These are phyloP conservation scores for Gyromitra esculenta DNA, from an alignment of 2,329 filamentous ascomycete genomes.

Conservation along the genomic window DNA sequence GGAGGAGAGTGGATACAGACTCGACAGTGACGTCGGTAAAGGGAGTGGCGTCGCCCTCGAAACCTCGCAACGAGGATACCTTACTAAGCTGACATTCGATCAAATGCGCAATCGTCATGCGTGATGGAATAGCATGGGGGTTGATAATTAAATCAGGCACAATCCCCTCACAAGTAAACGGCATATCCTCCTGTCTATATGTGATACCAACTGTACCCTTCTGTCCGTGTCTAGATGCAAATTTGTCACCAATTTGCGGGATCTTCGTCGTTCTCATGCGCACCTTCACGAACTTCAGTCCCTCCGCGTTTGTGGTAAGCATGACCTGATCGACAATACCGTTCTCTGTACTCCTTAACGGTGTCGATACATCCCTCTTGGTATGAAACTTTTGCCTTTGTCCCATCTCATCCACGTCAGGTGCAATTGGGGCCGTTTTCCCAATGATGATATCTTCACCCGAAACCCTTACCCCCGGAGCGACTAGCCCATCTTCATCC, in stretches of 20 bases:
- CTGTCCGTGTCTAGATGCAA: slow-evolving; percentile 97
- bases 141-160: slow-evolving; percentile 98
- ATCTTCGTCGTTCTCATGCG: slow-evolving; percentile 97
- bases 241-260: slow-evolving; percentile 98
- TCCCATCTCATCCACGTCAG: slow-evolving; percentile 91
- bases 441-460: slow-evolving; percentile 99
- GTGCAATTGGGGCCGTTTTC: slow-evolving; percentile 93
- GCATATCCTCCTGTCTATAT: slow-evolving; percentile 98
- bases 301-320: slow-evolving; percentile 92
- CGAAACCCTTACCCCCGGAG: slow-evolving; percentile 90
- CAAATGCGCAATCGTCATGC: slow-evolving; percentile 99
- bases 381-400: slow-evolving; percentile 89
- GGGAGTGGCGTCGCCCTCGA: slow-evolving; percentile 95
- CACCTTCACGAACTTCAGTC: slow-evolving; percentile 95
- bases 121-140: slow-evolving; percentile 97
- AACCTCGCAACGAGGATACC: slow-evolving; percentile 89
- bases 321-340: slow-evolving; percentile 95
- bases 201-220: slow-evolving; percentile 99
- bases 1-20: slow-evolving; percentile 84
- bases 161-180: slow-evolving; percentile 90
- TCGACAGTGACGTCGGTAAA: slow-evolving; percentile 98
- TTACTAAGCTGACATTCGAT: slow-evolving; percentile 98
- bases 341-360: slow-evolving; percentile 92
- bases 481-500: slow-evolving; percentile 93
- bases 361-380: slow-evolving; percentile 95